Conservation (phyloP, 495 filamentous ascomycete species). For the Penicillium angulare region DNA sequence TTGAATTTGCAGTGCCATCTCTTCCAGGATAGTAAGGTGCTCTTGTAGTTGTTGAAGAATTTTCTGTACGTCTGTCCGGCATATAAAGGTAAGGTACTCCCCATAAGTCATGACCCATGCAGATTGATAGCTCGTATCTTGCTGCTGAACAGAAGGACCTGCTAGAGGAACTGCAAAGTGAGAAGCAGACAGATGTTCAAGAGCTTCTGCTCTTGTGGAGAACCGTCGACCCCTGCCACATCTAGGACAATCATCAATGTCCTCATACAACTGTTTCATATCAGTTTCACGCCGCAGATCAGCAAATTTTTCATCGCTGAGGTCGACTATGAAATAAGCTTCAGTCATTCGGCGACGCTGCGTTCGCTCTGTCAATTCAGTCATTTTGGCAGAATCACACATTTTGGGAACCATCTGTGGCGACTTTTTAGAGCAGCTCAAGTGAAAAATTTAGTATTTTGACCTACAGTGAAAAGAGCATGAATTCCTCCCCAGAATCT, state of each 20-base stretch:
- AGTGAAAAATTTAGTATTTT: too few species aligned
- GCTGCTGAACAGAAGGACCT: neutral
- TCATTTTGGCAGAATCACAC: neutral
- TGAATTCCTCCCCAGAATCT: constrained; percentile 2
- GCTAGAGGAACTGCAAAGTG: neutral
- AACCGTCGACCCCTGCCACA: neutral
- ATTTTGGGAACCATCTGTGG: neutral
- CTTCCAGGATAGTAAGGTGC: neutral
- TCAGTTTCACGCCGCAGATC: neutral
- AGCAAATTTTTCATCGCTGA: neutral
- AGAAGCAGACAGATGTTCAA: neutral
- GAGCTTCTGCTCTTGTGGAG: neutral
- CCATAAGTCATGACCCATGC: neutral
- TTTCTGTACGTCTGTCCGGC: neutral
- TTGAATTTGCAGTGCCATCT: neutral
- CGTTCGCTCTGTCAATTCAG: neutral
- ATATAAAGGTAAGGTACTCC: neutral
- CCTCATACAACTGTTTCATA: neutral
- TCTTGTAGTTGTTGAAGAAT: neutral
- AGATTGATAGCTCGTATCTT: neutral
- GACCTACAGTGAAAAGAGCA: neutral
- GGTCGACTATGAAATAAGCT: neutral
- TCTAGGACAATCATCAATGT: neutral
- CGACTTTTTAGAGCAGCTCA: too few species aligned
- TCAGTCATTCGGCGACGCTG: neutral